Evolutionary conservation across 164 flowering plant species (phyloP), one percentile per base, ranked within the genome.

Genomic region (Vitis rotundifolia): DNA sequence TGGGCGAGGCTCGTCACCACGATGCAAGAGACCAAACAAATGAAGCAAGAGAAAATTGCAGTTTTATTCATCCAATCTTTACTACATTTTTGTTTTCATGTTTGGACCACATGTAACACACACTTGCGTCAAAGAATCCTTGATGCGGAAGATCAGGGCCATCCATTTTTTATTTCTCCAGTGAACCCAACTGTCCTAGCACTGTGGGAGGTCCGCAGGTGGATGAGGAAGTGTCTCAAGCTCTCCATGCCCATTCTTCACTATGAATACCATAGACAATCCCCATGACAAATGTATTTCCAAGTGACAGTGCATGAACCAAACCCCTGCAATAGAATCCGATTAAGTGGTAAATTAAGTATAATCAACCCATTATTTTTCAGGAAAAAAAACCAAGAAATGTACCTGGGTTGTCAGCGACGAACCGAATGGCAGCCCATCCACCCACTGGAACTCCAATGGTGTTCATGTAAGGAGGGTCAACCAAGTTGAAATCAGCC

Each of bases 401-500:
- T 31, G 0, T 73, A 81, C 97, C 97, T 66, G 97, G 97, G 80
- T 91, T 91, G 58, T 89, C 85, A 2, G 97, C 94, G 1, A 72
- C 61, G 49, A 91, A 88, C 28, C 97, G 73, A 22, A 91, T 84
- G 2, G 82, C 93, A 9, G 92, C 90, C 97, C 97, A 91, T 68
- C 94, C 97, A 5, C 91, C 97, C 0, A 81, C 87, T 0, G 97
- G 97, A 22, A 91, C 93, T 52, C 87, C 90, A 10, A 89, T 73
- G 2, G 92, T 88, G 77, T 89, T 91, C 87, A 82, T 77, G 64
- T 84, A 82, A 3, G 88, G 91, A 1, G 94, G 92, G 73, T 91
- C 92, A 0, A 81, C 79, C 80, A 88, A 67, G 75, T 91, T 89
- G 63, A 86, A 79, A 22, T 65, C 53, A 12, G 86, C 88, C 0